Evolutionary conservation across 345 rosid species (phyloP), one percentile per base, ranked within the genome.

Genomic region (Mangifera indica): DNA sequence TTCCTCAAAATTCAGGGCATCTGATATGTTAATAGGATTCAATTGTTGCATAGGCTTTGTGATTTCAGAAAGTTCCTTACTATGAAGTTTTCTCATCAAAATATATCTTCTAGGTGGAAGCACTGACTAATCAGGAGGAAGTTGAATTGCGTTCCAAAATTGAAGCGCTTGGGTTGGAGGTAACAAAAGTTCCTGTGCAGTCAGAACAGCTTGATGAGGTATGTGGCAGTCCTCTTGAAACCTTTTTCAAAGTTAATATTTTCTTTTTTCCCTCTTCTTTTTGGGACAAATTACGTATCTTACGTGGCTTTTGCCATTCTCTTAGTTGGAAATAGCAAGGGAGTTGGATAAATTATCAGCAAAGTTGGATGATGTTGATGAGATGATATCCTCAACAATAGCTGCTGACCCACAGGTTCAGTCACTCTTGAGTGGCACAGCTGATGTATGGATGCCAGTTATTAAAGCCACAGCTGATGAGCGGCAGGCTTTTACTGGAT

Each of bases 381-480:
- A 83, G 81, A 93, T 90, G 98, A 90, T 92, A 72, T 84, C 92
- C 1, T 81, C 97, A 11, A 83, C 93, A 10, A 77, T 89, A 59
- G 87, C 84, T 48, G 73, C 87, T 61, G 92, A 93, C 72, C 98
- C 98, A 0, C 87, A 90, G 61, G 94, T 93, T 67, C 77, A 78
- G 65, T 83, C 90, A 0, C 90, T 93, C 42, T 79, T 93, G 81
- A 89, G 97, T 24, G 88, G 86, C 14, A 90, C 94, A 1, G 89
- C 98, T 4, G 88, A 90, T 78, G 75, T 89, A 63, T 93, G 97
- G 98, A 52, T 89, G 88, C 98, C 98, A 0, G 93, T 93, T 60
- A 90, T 93, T 64, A 93, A 97, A 73, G 97, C 98, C n/a, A 84
- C 77, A 7, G 81, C 88, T 9, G 79, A 93, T 4, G 89, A 90